Conservation (phyloP, 192 early-diverging fungal genomes). For the Gonapodya sp. region DNA sequence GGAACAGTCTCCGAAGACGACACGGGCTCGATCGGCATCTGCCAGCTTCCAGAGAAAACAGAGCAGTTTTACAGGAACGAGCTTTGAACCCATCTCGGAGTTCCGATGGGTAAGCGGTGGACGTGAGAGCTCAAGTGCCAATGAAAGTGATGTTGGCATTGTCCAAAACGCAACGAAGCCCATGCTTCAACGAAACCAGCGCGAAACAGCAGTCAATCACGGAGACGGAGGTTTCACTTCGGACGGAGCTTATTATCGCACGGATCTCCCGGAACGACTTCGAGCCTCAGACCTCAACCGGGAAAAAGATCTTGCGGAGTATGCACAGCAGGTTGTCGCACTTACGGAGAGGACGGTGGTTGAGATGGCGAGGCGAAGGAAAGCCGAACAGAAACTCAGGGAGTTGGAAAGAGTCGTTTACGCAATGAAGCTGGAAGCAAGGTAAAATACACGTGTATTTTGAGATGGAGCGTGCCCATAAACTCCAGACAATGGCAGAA, state of each 20-base stretch:
- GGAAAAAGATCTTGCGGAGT: not conserved
- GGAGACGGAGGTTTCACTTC: not conserved
- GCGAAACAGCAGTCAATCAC: not conserved
- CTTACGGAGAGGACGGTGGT: not conserved
- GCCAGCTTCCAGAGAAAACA: not conserved
- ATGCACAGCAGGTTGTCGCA: not conserved
- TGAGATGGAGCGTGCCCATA: no score
- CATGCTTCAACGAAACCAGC: not conserved
- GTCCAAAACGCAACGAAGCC: not conserved
- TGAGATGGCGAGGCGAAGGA: not conserved
- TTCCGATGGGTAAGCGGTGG: not conserved
- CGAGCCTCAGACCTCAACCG: not conserved
- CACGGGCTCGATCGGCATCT: not conserved
- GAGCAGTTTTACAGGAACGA: not conserved
- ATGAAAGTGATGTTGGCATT: not conserved
- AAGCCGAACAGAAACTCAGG: not conserved
- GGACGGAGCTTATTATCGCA: no score
- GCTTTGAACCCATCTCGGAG: not conserved
- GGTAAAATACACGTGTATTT: no score
- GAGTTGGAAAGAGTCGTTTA: not conserved
- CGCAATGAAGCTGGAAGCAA: not conserved
- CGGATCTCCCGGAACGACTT: no score
- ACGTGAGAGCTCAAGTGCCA: not conserved
- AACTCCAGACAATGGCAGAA: no score
- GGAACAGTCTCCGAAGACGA: not conserved